phyloP scores from a whole-genome alignment of 192 early-diverging fungal genomes.

The Glomus cerebriforme region DNA sequence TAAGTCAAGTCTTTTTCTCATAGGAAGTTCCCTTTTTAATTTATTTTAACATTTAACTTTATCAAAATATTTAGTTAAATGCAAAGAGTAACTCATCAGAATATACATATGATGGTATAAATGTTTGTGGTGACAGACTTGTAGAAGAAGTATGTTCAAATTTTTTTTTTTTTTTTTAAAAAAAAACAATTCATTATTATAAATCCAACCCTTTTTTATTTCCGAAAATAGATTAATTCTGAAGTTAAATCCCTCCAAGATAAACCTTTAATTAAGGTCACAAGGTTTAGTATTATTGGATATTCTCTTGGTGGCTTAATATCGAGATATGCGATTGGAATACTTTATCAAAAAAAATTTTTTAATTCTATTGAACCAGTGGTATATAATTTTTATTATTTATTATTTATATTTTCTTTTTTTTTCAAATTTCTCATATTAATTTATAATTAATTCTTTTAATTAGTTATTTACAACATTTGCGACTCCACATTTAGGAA shows the following conservation, averaged over 20 bases:
- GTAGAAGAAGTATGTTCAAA: slow-evolving; percentile 42
- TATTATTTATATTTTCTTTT: slow-evolving; percentile 7
- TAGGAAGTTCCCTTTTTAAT: neutral
- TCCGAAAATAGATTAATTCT: slow-evolving; percentile 1
- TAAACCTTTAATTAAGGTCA: slow-evolving; percentile 29
- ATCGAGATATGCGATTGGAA: slow-evolving; percentile 51
- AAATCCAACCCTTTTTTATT: neutral
- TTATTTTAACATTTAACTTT: neutral
- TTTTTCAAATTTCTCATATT: neutral
- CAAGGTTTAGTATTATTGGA: slow-evolving; percentile 48
- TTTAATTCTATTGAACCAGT: slow-evolving; percentile 50
- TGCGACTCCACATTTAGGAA: slow-evolving; percentile 62
- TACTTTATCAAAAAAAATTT: slow-evolving; percentile 48
- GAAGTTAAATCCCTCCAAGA: slow-evolving; percentile 42
- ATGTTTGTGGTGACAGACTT: slow-evolving; percentile 54
- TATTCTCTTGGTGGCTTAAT: slow-evolving; percentile 64
- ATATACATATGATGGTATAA: slow-evolving; percentile 59
- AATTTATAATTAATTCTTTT: neutral
- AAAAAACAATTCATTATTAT: neutral
- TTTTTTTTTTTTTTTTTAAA: neutral
- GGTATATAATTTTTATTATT: slow-evolving; percentile 29
- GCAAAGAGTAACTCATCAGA: slow-evolving; percentile 46
- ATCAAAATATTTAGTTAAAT: slow-evolving; percentile 48
- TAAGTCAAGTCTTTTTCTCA: neutral
- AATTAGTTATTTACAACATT: slow-evolving; percentile 54